Evolutionary conservation across 2,329 filamentous ascomycete species (phyloP).

Genomic region (Colletotrichum destructivum): DNA sequence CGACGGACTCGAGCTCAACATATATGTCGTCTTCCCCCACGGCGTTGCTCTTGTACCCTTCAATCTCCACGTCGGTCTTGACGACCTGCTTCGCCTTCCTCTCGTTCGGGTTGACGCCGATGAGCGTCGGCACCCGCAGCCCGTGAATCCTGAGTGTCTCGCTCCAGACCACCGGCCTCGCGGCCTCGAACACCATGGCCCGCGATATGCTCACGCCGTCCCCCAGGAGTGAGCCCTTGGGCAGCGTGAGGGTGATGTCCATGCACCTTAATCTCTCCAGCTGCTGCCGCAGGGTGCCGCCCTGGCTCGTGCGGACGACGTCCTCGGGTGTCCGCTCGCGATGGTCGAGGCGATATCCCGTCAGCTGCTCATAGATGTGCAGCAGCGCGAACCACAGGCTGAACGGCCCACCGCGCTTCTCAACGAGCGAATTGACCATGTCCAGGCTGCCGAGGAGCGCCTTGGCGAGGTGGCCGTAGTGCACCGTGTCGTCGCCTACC

Average conservation of each 20-base stretch:
- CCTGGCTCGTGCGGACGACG: slow-evolving; percentile 12
- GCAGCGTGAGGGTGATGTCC: slow-evolving; percentile 69
- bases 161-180: slow-evolving; percentile 36
- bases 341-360: slow-evolving; percentile 44
- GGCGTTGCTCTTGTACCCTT: slow-evolving; percentile 56
- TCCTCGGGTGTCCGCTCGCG: slow-evolving; percentile 32
- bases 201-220: slow-evolving; percentile 67
- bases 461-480: slow-evolving; percentile 82
- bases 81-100: slow-evolving; percentile 77
- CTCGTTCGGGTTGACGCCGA: slow-evolving; percentile 83
- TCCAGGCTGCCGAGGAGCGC: slow-evolving; percentile 67
- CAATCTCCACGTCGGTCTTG: slow-evolving; percentile 74
- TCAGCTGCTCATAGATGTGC: slow-evolving; percentile 52
- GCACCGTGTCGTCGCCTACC: slow-evolving; percentile 79
- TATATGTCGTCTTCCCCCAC: slow-evolving; percentile 64
- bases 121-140: slow-evolving; percentile 75
- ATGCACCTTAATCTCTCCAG: slow-evolving; percentile 59
- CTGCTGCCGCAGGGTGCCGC: slow-evolving; percentile 46
- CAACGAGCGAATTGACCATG: slow-evolving; percentile 38
- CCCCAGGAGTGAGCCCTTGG: slow-evolving; percentile 79
- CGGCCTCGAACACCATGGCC: slow-evolving; percentile 40
- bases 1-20: slow-evolving; percentile 68
- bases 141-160: slow-evolving; percentile 66
- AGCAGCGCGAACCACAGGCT: slow-evolving; percentile 50
- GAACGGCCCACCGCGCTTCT: neutral